Evolutionary conservation across 805 yeast species (phyloP).

Genomic region (Cyberlindnera mrakii): DNA sequence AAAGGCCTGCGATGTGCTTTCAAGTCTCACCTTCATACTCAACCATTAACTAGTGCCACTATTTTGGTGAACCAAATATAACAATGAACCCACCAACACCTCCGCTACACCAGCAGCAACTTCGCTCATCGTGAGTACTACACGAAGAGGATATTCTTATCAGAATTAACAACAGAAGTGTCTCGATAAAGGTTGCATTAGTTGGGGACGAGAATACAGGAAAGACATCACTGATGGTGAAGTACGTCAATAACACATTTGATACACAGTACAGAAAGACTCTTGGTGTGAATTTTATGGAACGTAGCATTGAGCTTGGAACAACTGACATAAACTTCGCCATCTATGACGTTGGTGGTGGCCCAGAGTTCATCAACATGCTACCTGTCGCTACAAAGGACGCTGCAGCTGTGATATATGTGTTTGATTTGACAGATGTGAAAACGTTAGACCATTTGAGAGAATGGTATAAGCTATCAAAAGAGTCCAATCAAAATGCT

Average conservation of each 20-base stretch:
- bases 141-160: neutral
- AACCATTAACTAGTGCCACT: neutral
- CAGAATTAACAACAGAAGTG: constrained; percentile 22
- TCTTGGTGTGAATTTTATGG: constrained; percentile 92
- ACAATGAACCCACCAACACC: constrained; percentile 14
- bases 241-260: constrained; percentile 91
- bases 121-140: constrained; percentile 17
- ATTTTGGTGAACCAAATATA: neutral
- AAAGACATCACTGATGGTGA: constrained; percentile 92
- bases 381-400: constrained; percentile 87
- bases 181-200: constrained; percentile 80
- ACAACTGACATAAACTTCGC: constrained; percentile 86
- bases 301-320: constrained; percentile 75
- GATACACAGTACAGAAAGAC: constrained; percentile 93
- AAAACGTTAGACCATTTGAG: constrained; percentile 81
- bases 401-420: constrained; percentile 84
- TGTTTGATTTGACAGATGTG: constrained; percentile 85
- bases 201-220: constrained; percentile 97
- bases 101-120: constrained; percentile 16
- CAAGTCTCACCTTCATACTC: neutral
- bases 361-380: constrained; percentile 92
- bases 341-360: constrained; percentile 96
- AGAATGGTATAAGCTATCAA: constrained; percentile 91
- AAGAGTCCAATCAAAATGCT: constrained; percentile 86
- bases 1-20: neutral